Evolutionary conservation across 163 green algal species (phyloP).

Genomic region (Smithsoniella earleae): DNA sequence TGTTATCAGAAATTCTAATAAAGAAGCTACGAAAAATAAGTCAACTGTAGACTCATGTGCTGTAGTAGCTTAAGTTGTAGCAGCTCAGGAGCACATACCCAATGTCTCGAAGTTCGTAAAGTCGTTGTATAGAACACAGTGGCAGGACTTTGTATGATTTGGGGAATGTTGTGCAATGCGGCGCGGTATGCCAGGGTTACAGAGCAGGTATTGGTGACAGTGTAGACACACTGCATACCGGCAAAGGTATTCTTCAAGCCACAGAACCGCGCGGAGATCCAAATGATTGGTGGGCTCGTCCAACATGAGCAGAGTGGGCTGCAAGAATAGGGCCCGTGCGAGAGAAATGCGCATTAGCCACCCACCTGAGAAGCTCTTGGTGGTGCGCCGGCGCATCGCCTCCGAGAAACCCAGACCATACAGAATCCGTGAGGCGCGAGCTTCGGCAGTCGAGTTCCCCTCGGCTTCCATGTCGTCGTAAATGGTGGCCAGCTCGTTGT

Average conservation of each 20-base stretch:
- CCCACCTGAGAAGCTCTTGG: slow-evolving; percentile 75
- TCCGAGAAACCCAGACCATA: slow-evolving; percentile 90
- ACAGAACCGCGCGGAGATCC: slow-evolving; percentile 82
- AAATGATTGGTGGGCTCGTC: slow-evolving; percentile 99
- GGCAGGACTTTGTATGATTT: no score
- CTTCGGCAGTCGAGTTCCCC: slow-evolving; percentile 71
- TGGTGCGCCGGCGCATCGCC: slow-evolving; percentile 75
- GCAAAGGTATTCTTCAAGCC: slow-evolving; percentile 72
- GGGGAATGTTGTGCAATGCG: no score
- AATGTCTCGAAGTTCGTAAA: no score
- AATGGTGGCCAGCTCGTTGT: slow-evolving; percentile 41
- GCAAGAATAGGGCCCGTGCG: slow-evolving; percentile 92
- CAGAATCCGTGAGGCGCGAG: slow-evolving; percentile 91
- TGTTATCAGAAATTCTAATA: no score
- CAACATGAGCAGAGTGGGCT: slow-evolving; percentile 94
- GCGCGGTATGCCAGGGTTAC: no score
- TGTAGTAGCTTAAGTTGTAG: no score
- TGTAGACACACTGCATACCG: background rate
- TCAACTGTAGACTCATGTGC: no score
- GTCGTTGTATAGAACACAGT: no score
- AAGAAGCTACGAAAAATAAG: no score
- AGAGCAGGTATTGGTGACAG: no score
- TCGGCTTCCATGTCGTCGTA: slow-evolving; percentile 84
- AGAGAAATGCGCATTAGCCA: slow-evolving; percentile 95
- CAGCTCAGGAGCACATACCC: no score